Evolutionary conservation across 192 early-diverging fungal genomes (phyloP).

Genomic region (Linnemannia zychae): DNA sequence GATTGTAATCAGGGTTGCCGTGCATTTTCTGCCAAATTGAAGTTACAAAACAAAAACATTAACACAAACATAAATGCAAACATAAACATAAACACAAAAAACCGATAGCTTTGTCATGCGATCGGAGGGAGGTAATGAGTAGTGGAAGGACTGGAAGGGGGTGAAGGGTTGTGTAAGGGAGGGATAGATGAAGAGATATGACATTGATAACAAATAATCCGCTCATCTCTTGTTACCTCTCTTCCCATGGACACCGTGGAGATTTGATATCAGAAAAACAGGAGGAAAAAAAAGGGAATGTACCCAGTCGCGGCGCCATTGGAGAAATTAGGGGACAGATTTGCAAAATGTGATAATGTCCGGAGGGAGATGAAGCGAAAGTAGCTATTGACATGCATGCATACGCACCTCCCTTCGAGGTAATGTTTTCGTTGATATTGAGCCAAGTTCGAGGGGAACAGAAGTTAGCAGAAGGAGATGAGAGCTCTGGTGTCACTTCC

Average conservation of each 20-base stretch:
- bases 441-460: too few species aligned
- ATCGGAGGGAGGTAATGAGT: not conserved
- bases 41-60: not conserved
- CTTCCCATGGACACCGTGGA: not conserved
- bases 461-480: too few species aligned
- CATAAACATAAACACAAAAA: not conserved
- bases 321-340: not conserved
- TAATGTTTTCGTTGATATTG: not conserved
- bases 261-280: not conserved
- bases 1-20: slow-evolving; percentile 7
- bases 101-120: not conserved
- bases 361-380: not conserved
- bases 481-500: not conserved
- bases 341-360: not conserved
- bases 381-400: not conserved
- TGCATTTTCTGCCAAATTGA: not conserved
- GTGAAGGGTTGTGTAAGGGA: not conserved
- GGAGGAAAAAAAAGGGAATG: too few species aligned
- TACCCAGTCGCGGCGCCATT: too few species aligned
- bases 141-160: too few species aligned
- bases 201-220: slow-evolving; percentile 5
- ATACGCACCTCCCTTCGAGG: not conserved
- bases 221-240: not conserved
- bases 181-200: not conserved
- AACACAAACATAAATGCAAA: not conserved